Conservation (phyloP, 106 monocot genomes). For the Dactylorhiza incarnata region DNA sequence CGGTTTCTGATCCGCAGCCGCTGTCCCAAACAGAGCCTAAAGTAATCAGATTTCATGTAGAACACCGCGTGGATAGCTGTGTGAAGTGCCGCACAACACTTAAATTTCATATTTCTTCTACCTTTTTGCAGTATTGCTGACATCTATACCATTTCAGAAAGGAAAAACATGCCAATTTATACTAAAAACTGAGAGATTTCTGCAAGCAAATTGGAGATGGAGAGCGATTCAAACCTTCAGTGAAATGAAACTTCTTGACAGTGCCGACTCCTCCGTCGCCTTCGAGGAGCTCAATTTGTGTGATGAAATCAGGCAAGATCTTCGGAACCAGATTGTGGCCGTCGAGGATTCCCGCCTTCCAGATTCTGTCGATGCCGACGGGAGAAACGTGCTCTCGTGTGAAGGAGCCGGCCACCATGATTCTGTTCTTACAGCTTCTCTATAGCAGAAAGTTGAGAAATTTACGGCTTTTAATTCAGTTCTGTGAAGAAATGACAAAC, state of each 20-base stretch:
- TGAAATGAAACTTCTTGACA: conserved; percentile 30
- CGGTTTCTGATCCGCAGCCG: no score
- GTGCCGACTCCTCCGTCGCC: conserved; percentile 31
- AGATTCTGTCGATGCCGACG: conserved; percentile 8
- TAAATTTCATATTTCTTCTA: no score
- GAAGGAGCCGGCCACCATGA: conserved; percentile 16
- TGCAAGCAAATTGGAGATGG: not conserved
- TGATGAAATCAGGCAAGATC: conserved; percentile 26
- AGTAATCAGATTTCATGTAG: no score
- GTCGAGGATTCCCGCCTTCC: conserved; percentile 22
- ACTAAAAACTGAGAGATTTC: not conserved
- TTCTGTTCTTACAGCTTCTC: not conserved
- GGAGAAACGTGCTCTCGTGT: not conserved
- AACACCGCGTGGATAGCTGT: no score
- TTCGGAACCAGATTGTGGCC: conserved; percentile 46
- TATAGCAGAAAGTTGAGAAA: not conserved
- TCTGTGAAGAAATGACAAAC: not conserved
- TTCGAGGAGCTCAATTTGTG: conserved; percentile 12
- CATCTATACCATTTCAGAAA: not conserved
- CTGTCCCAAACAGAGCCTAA: no score
- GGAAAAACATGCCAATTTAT: not conserved
- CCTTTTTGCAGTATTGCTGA: no score
- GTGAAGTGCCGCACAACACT: no score
- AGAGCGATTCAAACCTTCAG: conserved; percentile 21
- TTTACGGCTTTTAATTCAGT: not conserved